Base-by-base conservation (phyloP, 768 basidiomycete species). In the Sporobolomyces roseus region DNA sequence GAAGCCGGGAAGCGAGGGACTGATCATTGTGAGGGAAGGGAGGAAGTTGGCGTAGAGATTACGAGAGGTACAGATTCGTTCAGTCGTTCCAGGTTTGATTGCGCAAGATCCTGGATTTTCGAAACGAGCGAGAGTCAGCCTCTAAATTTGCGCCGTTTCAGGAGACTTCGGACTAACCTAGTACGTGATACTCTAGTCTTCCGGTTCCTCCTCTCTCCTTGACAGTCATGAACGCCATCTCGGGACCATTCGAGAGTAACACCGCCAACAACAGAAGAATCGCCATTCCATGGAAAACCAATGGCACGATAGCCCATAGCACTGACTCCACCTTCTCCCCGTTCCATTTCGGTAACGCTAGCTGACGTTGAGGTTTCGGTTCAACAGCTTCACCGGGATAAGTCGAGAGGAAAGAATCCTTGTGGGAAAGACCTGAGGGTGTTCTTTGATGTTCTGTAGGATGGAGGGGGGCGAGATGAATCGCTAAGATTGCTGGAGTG, bases 21-120 rank as follows among this genome's bases (percentile, higher is more conserved):
- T 29, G 71, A 69, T 48, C 12, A 8, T n/a, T 10, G 25, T 3
- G 56, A 73, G 32, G 7, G 71, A 49, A 4, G 61, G 61, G 5
- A 54, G 1, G 33, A 66, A 73, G 65, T 69, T 19, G 52, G 29
- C 65, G 17, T 25, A 9, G 29, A 56, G 29, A 2, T 32, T 19
- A 2, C 25, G 35, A 0, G 55, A 9, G 19, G 50, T 51, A 46
- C 71, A 73, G 23, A 17, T 32, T 17, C 51, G 29, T 0, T 29
- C 38, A 0, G 64, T 60, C 16, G 63, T 49, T 5, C 52, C 56
- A 23, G 69, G 32, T 0, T 60, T 19, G 23, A 25, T 36, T 0
- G 52, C 56, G 49, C 72, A 73, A 16, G 73, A 53, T 50, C 53
- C 73, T 73, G 33, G 4, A 6, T 13, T 51, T n/a, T 36, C 29